Conservation (phyloP, 208 protist species). For the Trypanosoma boissoni region DNA sequence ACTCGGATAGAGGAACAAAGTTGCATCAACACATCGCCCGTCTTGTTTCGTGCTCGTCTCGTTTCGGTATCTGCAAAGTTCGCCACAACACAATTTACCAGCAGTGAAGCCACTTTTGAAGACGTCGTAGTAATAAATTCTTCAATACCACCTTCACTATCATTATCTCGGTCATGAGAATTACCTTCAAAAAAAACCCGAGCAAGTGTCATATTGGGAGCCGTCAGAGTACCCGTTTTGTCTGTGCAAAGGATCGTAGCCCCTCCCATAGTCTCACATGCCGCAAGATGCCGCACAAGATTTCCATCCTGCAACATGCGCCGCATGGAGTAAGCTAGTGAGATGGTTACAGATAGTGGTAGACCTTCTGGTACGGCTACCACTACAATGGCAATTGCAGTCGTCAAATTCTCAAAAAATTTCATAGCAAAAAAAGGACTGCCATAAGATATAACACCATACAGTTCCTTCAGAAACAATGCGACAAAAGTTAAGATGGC, state of each 20-base stretch:
- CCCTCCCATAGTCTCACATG: constrained; percentile 97
- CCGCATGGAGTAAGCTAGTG: constrained; percentile 95
- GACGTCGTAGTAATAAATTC: constrained; percentile 24
- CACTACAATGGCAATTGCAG: constrained; percentile 96
- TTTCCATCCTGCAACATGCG: constrained; percentile 95
- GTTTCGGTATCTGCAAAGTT: constrained; percentile 60
- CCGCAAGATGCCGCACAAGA: constrained; percentile 92
- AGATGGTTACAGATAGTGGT: constrained; percentile 97
- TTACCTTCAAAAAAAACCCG: constrained; percentile 44
- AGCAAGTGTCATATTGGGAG: constrained; percentile 88
- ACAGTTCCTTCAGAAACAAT: constrained; percentile 73
- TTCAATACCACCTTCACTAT: not conserved
- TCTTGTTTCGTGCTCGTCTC: constrained; percentile 59
- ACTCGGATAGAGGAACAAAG: constrained; percentile 23
- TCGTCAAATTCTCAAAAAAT: constrained; percentile 88
- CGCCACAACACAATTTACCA: constrained; percentile 65
- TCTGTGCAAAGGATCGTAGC: constrained; percentile 94
- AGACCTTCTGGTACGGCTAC: constrained; percentile 97
- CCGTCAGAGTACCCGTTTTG: constrained; percentile 94
- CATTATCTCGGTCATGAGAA: not conserved
- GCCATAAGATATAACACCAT: constrained; percentile 31
- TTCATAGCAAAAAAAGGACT: constrained; percentile 58
- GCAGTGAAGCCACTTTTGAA: constrained; percentile 27
- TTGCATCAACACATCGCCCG: constrained; percentile 59
- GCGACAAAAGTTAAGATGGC: constrained; percentile 75